phyloP scores from a whole-genome alignment of 441 rosid species.

The Adansonia rubrostipa region DNA sequence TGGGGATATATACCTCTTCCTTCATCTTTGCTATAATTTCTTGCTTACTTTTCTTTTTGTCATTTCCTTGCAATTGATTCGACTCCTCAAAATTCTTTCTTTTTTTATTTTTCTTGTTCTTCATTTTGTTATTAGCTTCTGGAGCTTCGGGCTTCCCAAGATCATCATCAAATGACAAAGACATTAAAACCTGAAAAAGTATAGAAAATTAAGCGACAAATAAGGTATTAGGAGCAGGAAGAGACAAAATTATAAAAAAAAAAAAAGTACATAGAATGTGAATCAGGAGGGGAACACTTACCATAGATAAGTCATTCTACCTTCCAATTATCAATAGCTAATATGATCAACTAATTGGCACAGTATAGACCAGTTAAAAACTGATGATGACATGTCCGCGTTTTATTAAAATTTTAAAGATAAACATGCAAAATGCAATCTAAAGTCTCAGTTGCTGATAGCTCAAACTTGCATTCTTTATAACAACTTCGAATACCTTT shows the following conservation, averaged over 20 bases:
- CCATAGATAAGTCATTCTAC: background rate
- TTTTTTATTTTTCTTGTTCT: constrained; percentile 58
- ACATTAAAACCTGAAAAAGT: constrained; percentile 35
- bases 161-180: constrained; percentile 75
- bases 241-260: background rate
- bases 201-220: background rate
- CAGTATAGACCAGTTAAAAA: background rate
- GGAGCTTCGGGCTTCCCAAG: constrained; percentile 49
- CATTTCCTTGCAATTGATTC: constrained; percentile 51
- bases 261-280: background rate
- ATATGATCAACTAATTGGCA: background rate
- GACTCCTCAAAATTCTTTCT: constrained; percentile 62
- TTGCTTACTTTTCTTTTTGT: constrained; percentile 70
- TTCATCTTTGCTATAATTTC: constrained; percentile 69
- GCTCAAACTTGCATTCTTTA: constrained; percentile 1
- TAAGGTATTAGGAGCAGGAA: background rate
- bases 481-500: constrained; percentile 7
- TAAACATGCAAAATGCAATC: constrained; percentile 10
- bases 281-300: background rate
- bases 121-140: constrained; percentile 45
- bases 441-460: background rate
- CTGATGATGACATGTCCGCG: background rate
- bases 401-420: background rate
- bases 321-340: background rate
- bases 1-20: constrained; percentile 62